These are phyloP conservation scores for Brasilioporus rufonigricans DNA, from an alignment of 768 basidiomycete genomes.

Conservation along the genomic window DNA sequence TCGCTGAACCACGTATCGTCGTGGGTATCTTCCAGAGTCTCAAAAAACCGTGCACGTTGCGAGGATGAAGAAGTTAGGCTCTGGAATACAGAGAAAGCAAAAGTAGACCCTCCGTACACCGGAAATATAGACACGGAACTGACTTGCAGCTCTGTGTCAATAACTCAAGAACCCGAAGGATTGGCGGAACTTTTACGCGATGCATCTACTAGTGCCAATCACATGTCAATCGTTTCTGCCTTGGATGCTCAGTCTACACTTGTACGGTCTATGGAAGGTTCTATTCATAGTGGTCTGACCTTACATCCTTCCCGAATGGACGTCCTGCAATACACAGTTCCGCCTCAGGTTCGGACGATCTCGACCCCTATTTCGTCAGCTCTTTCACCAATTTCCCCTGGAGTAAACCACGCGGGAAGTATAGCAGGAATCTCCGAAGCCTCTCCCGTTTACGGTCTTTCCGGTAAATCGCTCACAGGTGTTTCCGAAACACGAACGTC, in stretches of 20 bases:
- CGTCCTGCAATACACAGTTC: background rate
- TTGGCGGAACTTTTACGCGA: slow-evolving; percentile 6
- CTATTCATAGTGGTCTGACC: slow-evolving; percentile 3
- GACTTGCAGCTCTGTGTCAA: slow-evolving; percentile 1
- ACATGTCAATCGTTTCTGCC: slow-evolving; percentile 1
- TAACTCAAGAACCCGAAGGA: slow-evolving; percentile 6
- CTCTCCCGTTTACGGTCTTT: slow-evolving; percentile 47
- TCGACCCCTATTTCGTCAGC: background rate
- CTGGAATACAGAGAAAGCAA: slow-evolving; percentile 35
- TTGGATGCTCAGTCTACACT: slow-evolving; percentile 9
- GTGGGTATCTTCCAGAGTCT: slow-evolving; percentile 36
- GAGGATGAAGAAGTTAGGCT: slow-evolving; percentile 31
- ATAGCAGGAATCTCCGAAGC: slow-evolving; percentile 10
- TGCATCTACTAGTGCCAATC: slow-evolving; percentile 1
- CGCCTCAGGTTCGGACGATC: slow-evolving; percentile 2
- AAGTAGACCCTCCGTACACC: slow-evolving; percentile 9
- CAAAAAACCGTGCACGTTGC: slow-evolving; percentile 23
- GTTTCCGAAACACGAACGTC: slow-evolving; percentile 32
- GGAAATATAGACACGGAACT: background rate
- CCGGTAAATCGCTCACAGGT: slow-evolving; percentile 26
- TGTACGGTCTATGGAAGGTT: slow-evolving; percentile 5
- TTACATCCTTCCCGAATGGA: slow-evolving; percentile 1
- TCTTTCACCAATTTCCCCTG: background rate
- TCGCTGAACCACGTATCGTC: slow-evolving; percentile 35
- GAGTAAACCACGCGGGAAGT: background rate